Percentiles rank a stretch among this genome's conserved stretches.
These are phyloP conservation scores for Cordia subcordata DNA, from an alignment of 257 asterid species.

Conservation along the genomic window DNA sequence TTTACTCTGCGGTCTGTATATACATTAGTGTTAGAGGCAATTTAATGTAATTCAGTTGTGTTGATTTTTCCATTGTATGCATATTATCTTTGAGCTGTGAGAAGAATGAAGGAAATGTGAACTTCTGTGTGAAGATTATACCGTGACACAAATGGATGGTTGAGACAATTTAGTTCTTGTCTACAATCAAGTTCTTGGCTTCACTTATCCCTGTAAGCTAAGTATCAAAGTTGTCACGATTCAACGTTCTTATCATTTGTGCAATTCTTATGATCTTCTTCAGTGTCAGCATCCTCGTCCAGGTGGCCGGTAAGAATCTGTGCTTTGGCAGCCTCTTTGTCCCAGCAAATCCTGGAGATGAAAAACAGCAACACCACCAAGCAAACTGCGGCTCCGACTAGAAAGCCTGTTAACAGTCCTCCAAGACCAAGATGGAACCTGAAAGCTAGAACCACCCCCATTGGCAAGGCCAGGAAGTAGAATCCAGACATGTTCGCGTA, in stretches of 20 bases:
- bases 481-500: slow-evolving; percentile 73
- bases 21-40: not conserved
- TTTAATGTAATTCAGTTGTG: no score
- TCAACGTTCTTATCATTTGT: not conserved
- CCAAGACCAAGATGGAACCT: slow-evolving; percentile 48
- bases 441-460: slow-evolving; percentile 56
- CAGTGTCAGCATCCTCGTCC: slow-evolving; percentile 8
- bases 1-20: no score
- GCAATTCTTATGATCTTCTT: slow-evolving; percentile 11
- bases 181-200: not conserved
- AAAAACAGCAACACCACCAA: slow-evolving; percentile 49
- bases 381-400: slow-evolving; percentile 60
- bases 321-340: slow-evolving; percentile 56
- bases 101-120: not conserved
- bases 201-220: not conserved
- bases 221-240: not conserved
- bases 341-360: slow-evolving; percentile 65
- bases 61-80: not conserved
- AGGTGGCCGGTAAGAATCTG: slow-evolving; percentile 19
- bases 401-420: slow-evolving; percentile 66
- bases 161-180: no score
- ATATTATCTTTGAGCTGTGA: not conserved
- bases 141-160: no score
- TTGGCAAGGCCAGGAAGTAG: slow-evolving; percentile 65
- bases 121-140: not conserved